A percentile compares a stretch with the other conserved stretches of the same genome.
Evolutionary conservation across 1,284 basidiomycete genomes (phyloP).

Genomic region (Porogramme epimiltina): DNA sequence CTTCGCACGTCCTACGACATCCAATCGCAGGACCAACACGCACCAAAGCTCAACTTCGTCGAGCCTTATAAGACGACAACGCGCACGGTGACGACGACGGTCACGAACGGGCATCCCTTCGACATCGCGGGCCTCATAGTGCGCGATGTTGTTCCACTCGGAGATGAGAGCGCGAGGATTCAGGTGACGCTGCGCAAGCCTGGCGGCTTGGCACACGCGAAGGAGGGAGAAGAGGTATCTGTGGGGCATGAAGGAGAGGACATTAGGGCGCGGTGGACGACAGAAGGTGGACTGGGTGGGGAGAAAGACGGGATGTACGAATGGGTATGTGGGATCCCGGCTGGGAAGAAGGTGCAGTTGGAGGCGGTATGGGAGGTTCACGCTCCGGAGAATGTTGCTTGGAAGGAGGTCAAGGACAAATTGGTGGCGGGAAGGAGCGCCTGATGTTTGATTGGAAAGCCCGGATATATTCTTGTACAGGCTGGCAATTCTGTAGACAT

Average conservation of each 20-base stretch:
- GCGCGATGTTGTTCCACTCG: slow-evolving; percentile 48
- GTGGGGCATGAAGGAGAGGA: not conserved
- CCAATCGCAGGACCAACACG: too few relatives aligned
- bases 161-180: slow-evolving; percentile 41
- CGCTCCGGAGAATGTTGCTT: not conserved
- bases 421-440: too few relatives aligned
- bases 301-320: slow-evolving; percentile 31
- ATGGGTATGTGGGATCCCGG: slow-evolving; percentile 30
- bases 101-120: slow-evolving; percentile 52
- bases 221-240: slow-evolving; percentile 41
- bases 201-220: slow-evolving; percentile 44
- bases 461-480: too few relatives aligned
- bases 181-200: slow-evolving; percentile 51
- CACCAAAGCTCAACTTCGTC: slow-evolving; percentile 34
- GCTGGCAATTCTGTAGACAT: too few relatives aligned
- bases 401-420: too few relatives aligned
- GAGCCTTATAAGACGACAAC: slow-evolving; percentile 46
- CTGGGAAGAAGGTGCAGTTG: slow-evolving; percentile 37
- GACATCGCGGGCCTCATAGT: slow-evolving; percentile 45
- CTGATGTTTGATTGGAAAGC: too few relatives aligned
- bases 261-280: slow-evolving; percentile 29
- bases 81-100: slow-evolving; percentile 43
- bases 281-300: slow-evolving; percentile 22
- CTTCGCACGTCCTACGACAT: not conserved
- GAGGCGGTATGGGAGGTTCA: slow-evolving; percentile 30